Percentiles rank a stretch among this genome's conserved stretches.
Evolutionary conservation across 768 basidiomycete species (phyloP).

Genomic region (Rhizopogon vinicolor): DNA sequence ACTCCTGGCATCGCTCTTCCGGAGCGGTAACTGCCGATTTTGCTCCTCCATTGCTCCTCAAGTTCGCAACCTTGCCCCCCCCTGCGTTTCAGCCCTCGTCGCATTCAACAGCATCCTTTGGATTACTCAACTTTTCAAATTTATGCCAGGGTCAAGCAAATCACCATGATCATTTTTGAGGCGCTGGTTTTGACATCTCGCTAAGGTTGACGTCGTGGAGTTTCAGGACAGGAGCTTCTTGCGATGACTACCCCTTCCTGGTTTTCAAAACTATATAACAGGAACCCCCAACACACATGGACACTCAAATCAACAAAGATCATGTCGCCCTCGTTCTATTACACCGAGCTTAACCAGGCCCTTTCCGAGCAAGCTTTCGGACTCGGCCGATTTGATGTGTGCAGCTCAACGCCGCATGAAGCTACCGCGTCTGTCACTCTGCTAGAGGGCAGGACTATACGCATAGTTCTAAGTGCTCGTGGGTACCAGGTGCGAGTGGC

Average conservation of each 20-base stretch:
- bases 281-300: slow-evolving; percentile 12
- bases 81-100: not conserved
- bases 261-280: slow-evolving; percentile 24
- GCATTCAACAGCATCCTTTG: not conserved
- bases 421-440: slow-evolving; percentile 51
- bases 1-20: not conserved
- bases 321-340: slow-evolving; percentile 26
- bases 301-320: slow-evolving; percentile 7
- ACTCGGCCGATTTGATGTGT: slow-evolving; percentile 42
- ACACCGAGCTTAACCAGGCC: slow-evolving; percentile 48
- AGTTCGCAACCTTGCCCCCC: not conserved
- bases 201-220: slow-evolving; percentile 10
- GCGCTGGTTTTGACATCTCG: slow-evolving; percentile 13
- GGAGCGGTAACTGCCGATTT: slow-evolving; percentile 7
- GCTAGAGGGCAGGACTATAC: slow-evolving; percentile 48
- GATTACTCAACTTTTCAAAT: slow-evolving; percentile 15
- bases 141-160: slow-evolving; percentile 24
- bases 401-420: slow-evolving; percentile 34
- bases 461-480: slow-evolving; percentile 42
- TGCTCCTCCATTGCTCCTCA: not conserved
- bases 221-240: slow-evolving; percentile 9
- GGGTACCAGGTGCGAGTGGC: slow-evolving; percentile 49
- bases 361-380: slow-evolving; percentile 58
- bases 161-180: slow-evolving; percentile 17
- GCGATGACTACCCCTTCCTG: slow-evolving; percentile 23